Evolutionary conservation across 257 asterid species (phyloP).

Genomic region (Jasminum sambac): DNA sequence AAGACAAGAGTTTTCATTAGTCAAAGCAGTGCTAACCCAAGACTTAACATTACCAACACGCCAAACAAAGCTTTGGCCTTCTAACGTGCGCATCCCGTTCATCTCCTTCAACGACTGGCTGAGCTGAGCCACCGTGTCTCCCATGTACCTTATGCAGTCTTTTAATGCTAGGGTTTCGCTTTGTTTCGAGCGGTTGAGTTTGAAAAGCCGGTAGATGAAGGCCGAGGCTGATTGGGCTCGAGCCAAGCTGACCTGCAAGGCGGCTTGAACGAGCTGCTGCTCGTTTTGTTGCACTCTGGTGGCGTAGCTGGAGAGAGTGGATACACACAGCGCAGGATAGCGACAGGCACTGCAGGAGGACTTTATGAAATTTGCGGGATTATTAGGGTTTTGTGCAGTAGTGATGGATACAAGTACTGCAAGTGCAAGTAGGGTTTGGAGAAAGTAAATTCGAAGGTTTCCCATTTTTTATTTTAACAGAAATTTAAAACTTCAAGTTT

Average conservation of each 20-base stretch:
- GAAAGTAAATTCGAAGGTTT: not conserved
- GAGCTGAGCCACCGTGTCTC: constrained; percentile 33
- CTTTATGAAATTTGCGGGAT: constrained; percentile 17
- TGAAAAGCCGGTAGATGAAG: constrained; percentile 11
- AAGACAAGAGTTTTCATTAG: constrained; percentile 41
- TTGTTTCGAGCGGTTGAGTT: constrained; percentile 4
- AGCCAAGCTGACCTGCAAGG: constrained; percentile 20
- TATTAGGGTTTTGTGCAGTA: constrained; percentile 13
- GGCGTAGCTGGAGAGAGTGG: constrained; percentile 17
- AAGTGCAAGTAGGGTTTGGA: constrained; percentile 1
- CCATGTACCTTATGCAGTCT: constrained; percentile 40
- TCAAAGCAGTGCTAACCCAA: constrained; percentile 53
- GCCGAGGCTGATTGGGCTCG: constrained; percentile 12
- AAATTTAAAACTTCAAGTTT: not conserved
- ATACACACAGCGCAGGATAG: constrained; percentile 17
- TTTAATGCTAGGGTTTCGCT: constrained; percentile 28
- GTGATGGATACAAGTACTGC: not conserved
- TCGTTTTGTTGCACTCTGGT: constrained; percentile 5
- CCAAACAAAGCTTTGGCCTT: constrained; percentile 23
- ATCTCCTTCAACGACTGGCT: constrained; percentile 31
- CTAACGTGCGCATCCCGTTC: not conserved
- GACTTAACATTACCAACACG: constrained; percentile 33
- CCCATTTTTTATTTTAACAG: not conserved
- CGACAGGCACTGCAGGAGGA: constrained; percentile 23
- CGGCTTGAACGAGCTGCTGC: constrained; percentile 17